Conservation (phyloP, 371 early-diverging fungal species). For the Mortierella sp. region DNA sequence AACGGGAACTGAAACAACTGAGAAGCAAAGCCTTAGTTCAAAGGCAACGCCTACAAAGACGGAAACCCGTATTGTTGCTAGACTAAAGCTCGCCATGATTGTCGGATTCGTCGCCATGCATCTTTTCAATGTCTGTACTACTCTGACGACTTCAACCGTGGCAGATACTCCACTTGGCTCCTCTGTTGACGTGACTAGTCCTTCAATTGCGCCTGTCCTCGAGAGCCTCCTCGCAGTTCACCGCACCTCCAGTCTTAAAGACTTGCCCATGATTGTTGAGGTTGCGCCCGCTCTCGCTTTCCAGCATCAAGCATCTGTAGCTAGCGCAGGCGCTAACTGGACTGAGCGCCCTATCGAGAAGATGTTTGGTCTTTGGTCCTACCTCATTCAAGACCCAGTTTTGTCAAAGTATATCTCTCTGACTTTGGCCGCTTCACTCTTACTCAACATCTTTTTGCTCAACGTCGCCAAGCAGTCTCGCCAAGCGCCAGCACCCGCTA, state of each 20-base stretch:
- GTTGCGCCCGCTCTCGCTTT: conserved; percentile 73
- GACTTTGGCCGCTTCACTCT: conserved; percentile 67
- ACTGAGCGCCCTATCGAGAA: conserved; percentile 64
- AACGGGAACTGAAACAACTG: conserved; percentile 16
- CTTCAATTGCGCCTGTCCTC: conserved; percentile 61
- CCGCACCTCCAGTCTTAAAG: conserved; percentile 57
- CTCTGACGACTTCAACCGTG: conserved; percentile 58
- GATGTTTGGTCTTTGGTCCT: conserved; percentile 63
- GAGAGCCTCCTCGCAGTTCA: conserved; percentile 62
- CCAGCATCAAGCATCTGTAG: conserved; percentile 58
- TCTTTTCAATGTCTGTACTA: conserved; percentile 77
- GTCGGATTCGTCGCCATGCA: conserved; percentile 81
- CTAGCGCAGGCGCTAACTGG: conserved; percentile 54
- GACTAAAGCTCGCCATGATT: conserved; percentile 72
- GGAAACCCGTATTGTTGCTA: conserved; percentile 68
- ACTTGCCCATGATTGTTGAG: conserved; percentile 69
- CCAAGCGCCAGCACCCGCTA: conserved; percentile 17
- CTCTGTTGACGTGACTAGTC: conserved; percentile 59
- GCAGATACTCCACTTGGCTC: conserved; percentile 21
- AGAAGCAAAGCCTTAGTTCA: conserved; percentile 29
- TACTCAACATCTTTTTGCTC: conserved; percentile 76
- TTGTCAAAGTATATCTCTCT: conserved; percentile 71
- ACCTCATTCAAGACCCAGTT: conserved; percentile 74
- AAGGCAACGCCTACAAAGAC: conserved; percentile 54
- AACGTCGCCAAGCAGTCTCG: conserved; percentile 71